Conservation (phyloP, 257 asterid species). For the Nicotiana tabacum region DNA sequence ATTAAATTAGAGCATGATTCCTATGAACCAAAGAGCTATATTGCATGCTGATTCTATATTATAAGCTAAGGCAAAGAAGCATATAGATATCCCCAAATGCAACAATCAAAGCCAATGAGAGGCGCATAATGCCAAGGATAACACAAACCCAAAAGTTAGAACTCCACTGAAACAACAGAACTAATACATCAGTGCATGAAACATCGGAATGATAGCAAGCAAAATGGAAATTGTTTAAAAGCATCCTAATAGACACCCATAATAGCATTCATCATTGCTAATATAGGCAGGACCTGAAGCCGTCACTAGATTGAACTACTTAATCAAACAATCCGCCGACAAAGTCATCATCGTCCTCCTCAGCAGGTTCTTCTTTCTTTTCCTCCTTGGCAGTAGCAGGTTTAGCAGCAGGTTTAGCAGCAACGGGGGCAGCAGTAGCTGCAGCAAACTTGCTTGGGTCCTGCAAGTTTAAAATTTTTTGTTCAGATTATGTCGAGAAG, state of each 20-base stretch:
- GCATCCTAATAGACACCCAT: background rate
- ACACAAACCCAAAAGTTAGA: background rate
- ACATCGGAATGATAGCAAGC: background rate
- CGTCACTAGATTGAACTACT: background rate
- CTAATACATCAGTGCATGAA: background rate
- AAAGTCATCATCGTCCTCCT: conserved; percentile 24
- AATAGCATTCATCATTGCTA: background rate
- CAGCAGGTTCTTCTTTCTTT: conserved; percentile 30
- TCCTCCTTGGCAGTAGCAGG: conserved; percentile 17
- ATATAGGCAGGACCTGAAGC: background rate
- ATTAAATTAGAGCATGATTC: background rate
- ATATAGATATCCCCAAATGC: background rate
- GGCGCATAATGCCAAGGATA: background rate
- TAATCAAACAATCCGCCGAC: conserved; percentile 24
- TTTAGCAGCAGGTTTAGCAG: conserved; percentile 3
- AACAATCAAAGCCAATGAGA: background rate
- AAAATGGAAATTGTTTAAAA: background rate
- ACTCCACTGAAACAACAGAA: background rate
- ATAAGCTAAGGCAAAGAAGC: background rate
- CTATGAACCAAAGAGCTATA: background rate
- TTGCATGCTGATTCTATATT: background rate
- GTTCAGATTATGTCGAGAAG: background rate
- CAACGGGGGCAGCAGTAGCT: background rate
- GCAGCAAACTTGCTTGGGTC: conserved; percentile 27
- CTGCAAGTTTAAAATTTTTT: conserved; percentile 11